phyloP scores from a whole-genome alignment of 2,329 filamentous ascomycete genomes.

The Epichloe elymi region DNA sequence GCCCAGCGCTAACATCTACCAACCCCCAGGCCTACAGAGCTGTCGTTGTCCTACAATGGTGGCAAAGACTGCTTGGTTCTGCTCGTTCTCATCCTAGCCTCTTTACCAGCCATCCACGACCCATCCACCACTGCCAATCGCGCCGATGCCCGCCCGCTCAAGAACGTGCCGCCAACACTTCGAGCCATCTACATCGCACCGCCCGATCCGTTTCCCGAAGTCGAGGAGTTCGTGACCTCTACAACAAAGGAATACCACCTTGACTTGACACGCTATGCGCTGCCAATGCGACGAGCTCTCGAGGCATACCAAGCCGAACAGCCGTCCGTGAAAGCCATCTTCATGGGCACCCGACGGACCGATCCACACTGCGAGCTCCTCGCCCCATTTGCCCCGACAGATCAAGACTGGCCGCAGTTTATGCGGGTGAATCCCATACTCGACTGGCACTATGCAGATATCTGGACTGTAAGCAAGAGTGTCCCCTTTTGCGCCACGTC shows the following conservation, averaged over 20 bases:
- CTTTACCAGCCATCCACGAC: constrained; percentile 26
- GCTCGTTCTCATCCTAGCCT: constrained; percentile 70
- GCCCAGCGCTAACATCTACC: neutral
- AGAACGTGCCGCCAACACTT: constrained; percentile 31
- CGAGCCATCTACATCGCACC: constrained; percentile 86
- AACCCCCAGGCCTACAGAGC: constrained; percentile 49
- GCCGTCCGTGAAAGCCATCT: constrained; percentile 47
- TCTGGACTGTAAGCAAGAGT: constrained; percentile 66
- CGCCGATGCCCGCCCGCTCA: constrained; percentile 12
- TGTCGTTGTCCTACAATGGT: constrained; percentile 92
- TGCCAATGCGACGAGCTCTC: constrained; percentile 73
- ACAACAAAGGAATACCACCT: constrained; percentile 61
- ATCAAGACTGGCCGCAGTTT: constrained; percentile 79
- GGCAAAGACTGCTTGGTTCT: constrained; percentile 96
- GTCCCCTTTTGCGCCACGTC: neutral
- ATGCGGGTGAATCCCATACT: constrained; percentile 92
- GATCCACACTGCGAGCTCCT: constrained; percentile 78
- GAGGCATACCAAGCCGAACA: constrained; percentile 58
- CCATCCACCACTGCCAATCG: constrained; percentile 11
- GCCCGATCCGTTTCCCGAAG: constrained; percentile 68
- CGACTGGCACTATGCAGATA: constrained; percentile 93
- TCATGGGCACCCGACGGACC: constrained; percentile 61
- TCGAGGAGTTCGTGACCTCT: constrained; percentile 67
- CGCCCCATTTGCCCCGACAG: constrained; percentile 75
- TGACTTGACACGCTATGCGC: constrained; percentile 57